Evolutionary conservation across 1,284 basidiomycete species (phyloP).

Genomic region (Ceratobasidium sp.): DNA sequence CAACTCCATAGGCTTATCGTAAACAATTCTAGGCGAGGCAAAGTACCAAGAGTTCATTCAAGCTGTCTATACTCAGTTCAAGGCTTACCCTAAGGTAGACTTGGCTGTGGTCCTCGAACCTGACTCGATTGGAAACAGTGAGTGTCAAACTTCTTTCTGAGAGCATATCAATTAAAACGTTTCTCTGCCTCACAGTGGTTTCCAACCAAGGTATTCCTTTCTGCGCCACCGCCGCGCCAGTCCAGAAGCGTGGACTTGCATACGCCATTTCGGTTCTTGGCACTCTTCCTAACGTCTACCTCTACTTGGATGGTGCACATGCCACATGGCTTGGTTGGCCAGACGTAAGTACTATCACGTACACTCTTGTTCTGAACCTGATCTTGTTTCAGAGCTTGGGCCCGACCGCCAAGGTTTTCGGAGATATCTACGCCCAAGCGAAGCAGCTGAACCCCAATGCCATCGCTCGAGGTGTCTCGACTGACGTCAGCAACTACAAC

Average conservation of each 20-base stretch:
- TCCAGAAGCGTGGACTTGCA: conserved; percentile 20
- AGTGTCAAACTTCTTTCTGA: neutral
- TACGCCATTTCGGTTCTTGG: conserved; percentile 31
- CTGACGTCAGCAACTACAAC: conserved; percentile 38
- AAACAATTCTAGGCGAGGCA: conserved; percentile 10
- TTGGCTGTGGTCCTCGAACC: conserved; percentile 11
- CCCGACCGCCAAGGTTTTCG: conserved; percentile 30
- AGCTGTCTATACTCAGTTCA: conserved; percentile 8
- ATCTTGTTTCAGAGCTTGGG: conserved; percentile 18
- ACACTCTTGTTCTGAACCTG: neutral
- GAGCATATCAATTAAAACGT: neutral
- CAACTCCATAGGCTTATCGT: neutral
- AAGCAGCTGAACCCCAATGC: conserved; percentile 31
- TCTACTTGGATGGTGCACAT: conserved; percentile 36
- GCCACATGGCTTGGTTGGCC: conserved; percentile 33
- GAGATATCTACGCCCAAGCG: conserved; percentile 19
- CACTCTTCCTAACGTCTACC: conserved; percentile 11
- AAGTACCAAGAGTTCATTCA: conserved; percentile 29
- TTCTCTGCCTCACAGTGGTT: neutral
- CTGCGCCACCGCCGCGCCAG: conserved; percentile 25
- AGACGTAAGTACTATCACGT: neutral
- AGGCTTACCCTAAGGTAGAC: neutral
- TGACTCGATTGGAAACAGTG: conserved; percentile 34
- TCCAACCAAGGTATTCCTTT: conserved; percentile 26
- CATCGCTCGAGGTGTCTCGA: conserved; percentile 12